Conservation (phyloP, 1,284 basidiomycete genomes). For the Hypsizygus ulmarius region DNA sequence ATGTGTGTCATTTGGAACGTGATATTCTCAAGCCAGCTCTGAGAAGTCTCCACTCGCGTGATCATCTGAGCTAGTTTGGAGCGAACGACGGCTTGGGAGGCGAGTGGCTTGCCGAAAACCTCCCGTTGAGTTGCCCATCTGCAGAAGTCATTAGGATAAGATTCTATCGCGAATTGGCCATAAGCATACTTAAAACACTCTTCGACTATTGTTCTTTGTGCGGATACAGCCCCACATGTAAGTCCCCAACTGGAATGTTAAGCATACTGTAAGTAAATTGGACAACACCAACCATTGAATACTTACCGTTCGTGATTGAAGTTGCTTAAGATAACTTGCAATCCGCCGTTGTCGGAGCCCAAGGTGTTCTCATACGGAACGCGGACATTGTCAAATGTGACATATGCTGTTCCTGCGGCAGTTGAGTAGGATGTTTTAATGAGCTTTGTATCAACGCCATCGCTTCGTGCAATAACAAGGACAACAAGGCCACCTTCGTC, state of each 20-base stretch:
- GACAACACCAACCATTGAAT: neutral
- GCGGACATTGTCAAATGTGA: conserved; percentile 86
- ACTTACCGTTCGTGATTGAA: conserved; percentile 62
- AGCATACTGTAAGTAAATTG: neutral
- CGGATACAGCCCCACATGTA: conserved; percentile 35
- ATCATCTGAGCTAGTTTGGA: conserved; percentile 74
- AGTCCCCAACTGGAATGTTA: conserved; percentile 23
- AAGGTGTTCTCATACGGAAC: conserved; percentile 87
- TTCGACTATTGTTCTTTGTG: conserved; percentile 48
- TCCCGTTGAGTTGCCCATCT: conserved; percentile 63
- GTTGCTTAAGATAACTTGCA: conserved; percentile 83
- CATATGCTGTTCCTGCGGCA: conserved; percentile 79
- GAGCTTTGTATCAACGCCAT: conserved; percentile 79
- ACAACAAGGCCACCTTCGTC: conserved; percentile 82
- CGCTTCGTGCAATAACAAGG: conserved; percentile 64
- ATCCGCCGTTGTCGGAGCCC: conserved; percentile 81
- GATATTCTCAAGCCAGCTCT: conserved; percentile 71
- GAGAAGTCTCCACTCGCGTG: conserved; percentile 63
- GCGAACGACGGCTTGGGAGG: conserved; percentile 70
- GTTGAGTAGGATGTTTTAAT: conserved; percentile 85
- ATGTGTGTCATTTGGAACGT: conserved; percentile 77
- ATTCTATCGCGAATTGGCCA: neutral
- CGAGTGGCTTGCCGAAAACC: conserved; percentile 72
- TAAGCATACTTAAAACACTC: conserved; percentile 48
- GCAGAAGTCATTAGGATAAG: neutral